phyloP scores from a whole-genome alignment of 495 filamentous ascomycete genomes.

The Hypoxylon perforatum region DNA sequence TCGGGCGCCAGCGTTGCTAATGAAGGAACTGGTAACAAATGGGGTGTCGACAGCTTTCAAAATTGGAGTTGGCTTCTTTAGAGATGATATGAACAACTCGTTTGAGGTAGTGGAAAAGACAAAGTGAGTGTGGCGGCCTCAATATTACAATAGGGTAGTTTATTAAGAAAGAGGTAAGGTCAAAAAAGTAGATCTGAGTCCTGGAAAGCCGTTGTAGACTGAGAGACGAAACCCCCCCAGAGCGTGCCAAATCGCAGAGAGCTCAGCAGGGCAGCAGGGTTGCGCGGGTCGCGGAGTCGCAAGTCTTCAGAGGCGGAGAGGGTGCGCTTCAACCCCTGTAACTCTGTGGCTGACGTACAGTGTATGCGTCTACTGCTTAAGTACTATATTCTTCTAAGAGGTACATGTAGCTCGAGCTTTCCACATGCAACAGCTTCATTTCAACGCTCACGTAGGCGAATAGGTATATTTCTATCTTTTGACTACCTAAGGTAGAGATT shows the following conservation, averaged over 20 bases:
- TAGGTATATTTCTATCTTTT: too few species aligned
- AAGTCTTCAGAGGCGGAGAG: too few species aligned
- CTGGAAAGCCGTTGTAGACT: neutral
- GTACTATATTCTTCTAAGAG: neutral
- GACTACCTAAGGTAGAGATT: too few species aligned
- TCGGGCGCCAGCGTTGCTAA: slow-evolving; percentile 16
- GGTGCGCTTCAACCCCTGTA: neutral
- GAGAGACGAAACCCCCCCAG: neutral
- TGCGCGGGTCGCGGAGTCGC: too few species aligned
- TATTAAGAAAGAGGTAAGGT: slow-evolving; percentile 18
- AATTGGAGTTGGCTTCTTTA: slow-evolving; percentile 7
- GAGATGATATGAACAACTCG: slow-evolving; percentile 17
- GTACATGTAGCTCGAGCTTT: neutral
- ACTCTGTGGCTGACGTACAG: slow-evolving; percentile 27
- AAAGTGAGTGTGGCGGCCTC: slow-evolving; percentile 30
- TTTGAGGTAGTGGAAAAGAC: slow-evolving; percentile 19
- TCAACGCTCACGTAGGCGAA: too few species aligned
- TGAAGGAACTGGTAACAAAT: slow-evolving; percentile 25
- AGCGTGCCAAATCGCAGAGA: too few species aligned
- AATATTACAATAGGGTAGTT: slow-evolving; percentile 29
- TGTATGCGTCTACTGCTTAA: neutral
- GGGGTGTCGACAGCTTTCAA: slow-evolving; percentile 25
- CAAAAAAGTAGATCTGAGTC: neutral
- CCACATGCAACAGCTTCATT: too few species aligned
- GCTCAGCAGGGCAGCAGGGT: too few species aligned